Percentiles rank a stretch among this genome's conserved stretches.
phyloP scores from a whole-genome alignment of 164 flowering plant species.

The Echeveria elegans region DNA sequence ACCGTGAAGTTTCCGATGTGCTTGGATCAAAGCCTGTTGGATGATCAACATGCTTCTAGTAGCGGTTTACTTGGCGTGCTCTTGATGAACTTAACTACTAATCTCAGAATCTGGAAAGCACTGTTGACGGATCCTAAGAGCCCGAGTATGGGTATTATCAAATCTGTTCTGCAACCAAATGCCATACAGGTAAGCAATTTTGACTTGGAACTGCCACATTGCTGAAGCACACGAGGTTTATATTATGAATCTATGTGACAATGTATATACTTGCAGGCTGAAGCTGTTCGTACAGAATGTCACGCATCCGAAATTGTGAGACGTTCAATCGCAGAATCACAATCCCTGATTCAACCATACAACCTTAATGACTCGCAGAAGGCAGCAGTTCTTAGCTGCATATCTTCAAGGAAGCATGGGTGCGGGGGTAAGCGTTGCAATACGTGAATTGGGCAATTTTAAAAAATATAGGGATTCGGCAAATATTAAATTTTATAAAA shows the following conservation, averaged over 20 bases:
- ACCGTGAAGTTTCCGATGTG: neutral
- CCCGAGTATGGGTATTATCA: neutral
- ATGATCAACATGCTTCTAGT: neutral
- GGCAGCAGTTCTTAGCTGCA: conserved; percentile 12
- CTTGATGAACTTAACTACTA: conserved; percentile 15
- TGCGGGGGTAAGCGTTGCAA: too few species aligned
- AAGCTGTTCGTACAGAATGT: neutral
- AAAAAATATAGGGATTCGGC: too few species aligned
- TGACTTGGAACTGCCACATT: too few species aligned
- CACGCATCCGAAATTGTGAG: neutral
- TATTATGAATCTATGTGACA: neutral
- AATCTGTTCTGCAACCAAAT: neutral
- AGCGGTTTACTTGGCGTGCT: neutral
- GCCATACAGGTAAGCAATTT: neutral
- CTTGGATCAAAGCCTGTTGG: neutral
- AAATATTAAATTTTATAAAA: too few species aligned
- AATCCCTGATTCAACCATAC: neutral
- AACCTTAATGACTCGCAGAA: conserved; percentile 10
- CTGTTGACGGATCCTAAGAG: neutral
- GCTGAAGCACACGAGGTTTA: too few species aligned
- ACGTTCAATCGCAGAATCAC: neutral
- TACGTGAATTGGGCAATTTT: too few species aligned
- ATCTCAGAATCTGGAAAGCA: conserved; percentile 12
- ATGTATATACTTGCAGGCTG: neutral
- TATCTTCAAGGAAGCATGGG: neutral